Conservation (phyloP, 2,329 filamentous ascomycete genomes). For the Cladosporium cucumerinum region DNA sequence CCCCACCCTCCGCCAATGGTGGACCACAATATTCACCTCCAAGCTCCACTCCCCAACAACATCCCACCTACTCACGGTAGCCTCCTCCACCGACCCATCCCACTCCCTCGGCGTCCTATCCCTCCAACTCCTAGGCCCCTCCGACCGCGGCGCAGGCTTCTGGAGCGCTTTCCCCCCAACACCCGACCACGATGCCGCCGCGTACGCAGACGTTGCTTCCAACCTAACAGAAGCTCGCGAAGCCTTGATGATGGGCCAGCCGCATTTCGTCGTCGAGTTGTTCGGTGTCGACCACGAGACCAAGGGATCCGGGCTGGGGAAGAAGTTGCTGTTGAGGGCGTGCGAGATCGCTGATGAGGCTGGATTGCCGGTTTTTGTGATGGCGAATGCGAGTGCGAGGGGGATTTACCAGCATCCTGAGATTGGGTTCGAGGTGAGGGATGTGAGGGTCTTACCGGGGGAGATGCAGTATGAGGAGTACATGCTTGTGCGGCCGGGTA, state of each 20-base stretch:
- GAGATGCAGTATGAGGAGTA: constrained; percentile 21
- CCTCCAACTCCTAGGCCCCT: constrained; percentile 2
- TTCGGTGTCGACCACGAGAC: constrained; percentile 27
- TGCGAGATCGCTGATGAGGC: constrained; percentile 25
- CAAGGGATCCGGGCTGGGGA: constrained; percentile 24
- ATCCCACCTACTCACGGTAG: constrained; percentile 21
- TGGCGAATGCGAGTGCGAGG: constrained; percentile 24
- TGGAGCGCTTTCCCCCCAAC: constrained; percentile 20
- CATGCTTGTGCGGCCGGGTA: constrained; percentile 19
- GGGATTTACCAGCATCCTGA: constrained; percentile 17
- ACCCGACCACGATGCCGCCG: constrained; percentile 22
- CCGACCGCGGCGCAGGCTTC: constrained; percentile 14
- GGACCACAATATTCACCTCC: constrained; percentile 21
- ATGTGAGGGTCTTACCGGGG: constrained; percentile 18
- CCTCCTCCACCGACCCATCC: constrained; percentile 12
- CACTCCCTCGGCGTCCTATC: constrained; percentile 6
- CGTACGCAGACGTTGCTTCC: constrained; percentile 16
- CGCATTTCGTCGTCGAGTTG: constrained; percentile 23
- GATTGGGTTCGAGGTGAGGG: constrained; percentile 18
- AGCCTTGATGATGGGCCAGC: constrained; percentile 17
- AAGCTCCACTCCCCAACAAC: constrained; percentile 18
- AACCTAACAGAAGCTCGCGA: constrained; percentile 18
- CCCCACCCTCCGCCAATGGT: constrained; percentile 23
- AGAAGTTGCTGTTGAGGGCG: constrained; percentile 22
- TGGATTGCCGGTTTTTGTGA: constrained; percentile 23